Evolutionary conservation across 495 filamentous ascomycete genomes (phyloP).

Genomic region (Copromyces sp.): DNA sequence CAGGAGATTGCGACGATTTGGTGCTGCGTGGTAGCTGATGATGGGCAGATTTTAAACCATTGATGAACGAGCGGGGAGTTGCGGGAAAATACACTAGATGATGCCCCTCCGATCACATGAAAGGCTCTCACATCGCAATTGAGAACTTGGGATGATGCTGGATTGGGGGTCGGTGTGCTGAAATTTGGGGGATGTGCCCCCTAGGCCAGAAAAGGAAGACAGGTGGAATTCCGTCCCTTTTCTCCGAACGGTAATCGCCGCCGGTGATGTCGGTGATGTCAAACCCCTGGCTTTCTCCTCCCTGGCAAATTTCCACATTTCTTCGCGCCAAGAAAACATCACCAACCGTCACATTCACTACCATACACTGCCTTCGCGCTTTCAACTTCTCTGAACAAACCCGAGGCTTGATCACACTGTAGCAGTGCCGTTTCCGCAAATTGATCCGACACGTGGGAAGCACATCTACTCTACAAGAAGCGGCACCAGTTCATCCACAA

Average conservation of each 20-base stretch:
- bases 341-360: slow-evolving; percentile 4
- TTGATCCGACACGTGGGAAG: neutral
- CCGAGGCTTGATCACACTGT: neutral
- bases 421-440: neutral
- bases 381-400: neutral
- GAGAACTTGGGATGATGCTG: neutral
- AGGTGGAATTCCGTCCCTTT: slow-evolving; percentile 2
- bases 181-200: neutral
- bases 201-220: neutral
- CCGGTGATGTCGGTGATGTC: slow-evolving; percentile 4
- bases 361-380: neutral
- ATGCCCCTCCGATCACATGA: slow-evolving; percentile 9
- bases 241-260: slow-evolving; percentile 6
- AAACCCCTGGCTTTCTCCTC: neutral
- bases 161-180: neutral
- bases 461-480: neutral
- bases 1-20: neutral
- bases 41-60: neutral
- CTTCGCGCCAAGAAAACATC: slow-evolving; percentile 13
- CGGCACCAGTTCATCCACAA: neutral
- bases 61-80: neutral
- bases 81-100: neutral
- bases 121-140: neutral
- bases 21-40: neutral
- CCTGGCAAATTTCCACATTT: neutral